Base-by-base conservation (phyloP, 2,329 filamentous ascomycete genomes). In the Drechslerella coelobrocha region DNA sequence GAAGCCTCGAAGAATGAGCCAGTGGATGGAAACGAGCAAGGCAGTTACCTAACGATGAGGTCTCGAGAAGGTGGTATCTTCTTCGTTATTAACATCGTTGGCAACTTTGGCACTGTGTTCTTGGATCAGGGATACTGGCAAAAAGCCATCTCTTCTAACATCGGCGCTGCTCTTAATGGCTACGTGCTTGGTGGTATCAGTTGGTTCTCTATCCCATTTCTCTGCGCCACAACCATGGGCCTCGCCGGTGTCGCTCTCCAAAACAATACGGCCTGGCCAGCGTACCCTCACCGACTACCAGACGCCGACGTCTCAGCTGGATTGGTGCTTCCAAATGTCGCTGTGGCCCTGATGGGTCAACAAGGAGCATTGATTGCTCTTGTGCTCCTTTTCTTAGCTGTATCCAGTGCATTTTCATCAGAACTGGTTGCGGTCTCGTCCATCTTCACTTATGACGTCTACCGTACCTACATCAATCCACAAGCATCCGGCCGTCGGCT, bases 191-290 rank as follows among this genome's bases (percentile, higher is more conserved):
- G 92, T 3, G 92, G 92, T 21, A 83, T 96, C 0, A 88, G 86
- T 53, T 96, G 92, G 92, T 96, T 96, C 75, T 92, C 92, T 0
- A 95, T 97, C 56, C 92, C 92, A 0, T 96, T 90, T 89, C 83
- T 96, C 8, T 89, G 87, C 1, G 91, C 92, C 0, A 96, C 90
- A 0, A 96, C 92, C 1, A 90, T 96, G 86, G 92, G 92, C 29
- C 84, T 96, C 5, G 85, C 89, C 0, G 91, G 89, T 2, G 82
- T 96, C 6, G 89, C 91, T 0, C 83, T 96, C 1, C 91, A 96
- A 78, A 86, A 82, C 73, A 88, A 85, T 74, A 88, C 86, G 0
- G 81, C 81, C 2, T 92, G 91, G 79, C 89, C 89, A 0, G 89
- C 87, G 0, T 92, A 84, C 75, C 89, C 86, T 0, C 81, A 88